These are phyloP conservation scores for Pythium plurisporium DNA, from an alignment of 352 stramenopile genomes.

Conservation along the genomic window DNA sequence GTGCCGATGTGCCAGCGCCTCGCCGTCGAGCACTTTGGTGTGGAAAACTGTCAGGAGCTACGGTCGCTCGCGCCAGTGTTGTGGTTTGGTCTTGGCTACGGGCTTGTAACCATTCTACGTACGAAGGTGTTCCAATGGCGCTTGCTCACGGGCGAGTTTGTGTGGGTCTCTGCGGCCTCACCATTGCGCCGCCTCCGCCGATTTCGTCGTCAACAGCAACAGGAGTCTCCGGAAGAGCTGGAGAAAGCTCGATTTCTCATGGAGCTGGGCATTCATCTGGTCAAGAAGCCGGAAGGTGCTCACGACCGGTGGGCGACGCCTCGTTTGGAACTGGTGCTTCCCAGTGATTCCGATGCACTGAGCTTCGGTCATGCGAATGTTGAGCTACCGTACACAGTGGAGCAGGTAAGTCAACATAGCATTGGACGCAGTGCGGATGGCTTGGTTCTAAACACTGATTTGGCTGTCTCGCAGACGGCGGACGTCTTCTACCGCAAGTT, in stretches of 20 bases:
- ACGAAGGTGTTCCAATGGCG: constrained; percentile 54
- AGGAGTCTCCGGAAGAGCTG: constrained; percentile 12
- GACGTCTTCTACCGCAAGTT: constrained; percentile 80
- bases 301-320: constrained; percentile 22
- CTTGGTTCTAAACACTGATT: no score
- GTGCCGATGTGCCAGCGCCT: constrained; percentile 24
- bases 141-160: constrained; percentile 37
- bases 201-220: constrained; percentile 9
- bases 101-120: constrained; percentile 37
- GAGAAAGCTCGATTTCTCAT: constrained; percentile 32
- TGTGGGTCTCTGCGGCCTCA: constrained; percentile 25
- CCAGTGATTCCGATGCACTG: constrained; percentile 35
- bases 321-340: constrained; percentile 33
- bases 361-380: constrained; percentile 47
- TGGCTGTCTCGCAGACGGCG: constrained; percentile 33
- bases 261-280: constrained; percentile 36
- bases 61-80: constrained; percentile 37
- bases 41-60: constrained; percentile 26
- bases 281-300: constrained; percentile 16
- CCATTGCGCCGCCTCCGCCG: constrained; percentile 22
- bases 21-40: constrained; percentile 24
- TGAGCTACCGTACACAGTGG: constrained; percentile 48
- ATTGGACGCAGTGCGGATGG: not conserved
- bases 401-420: constrained; percentile 35
- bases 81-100: constrained; percentile 57